phyloP scores from a whole-genome alignment of 805 yeast species.

The Komagataella phaffii region DNA sequence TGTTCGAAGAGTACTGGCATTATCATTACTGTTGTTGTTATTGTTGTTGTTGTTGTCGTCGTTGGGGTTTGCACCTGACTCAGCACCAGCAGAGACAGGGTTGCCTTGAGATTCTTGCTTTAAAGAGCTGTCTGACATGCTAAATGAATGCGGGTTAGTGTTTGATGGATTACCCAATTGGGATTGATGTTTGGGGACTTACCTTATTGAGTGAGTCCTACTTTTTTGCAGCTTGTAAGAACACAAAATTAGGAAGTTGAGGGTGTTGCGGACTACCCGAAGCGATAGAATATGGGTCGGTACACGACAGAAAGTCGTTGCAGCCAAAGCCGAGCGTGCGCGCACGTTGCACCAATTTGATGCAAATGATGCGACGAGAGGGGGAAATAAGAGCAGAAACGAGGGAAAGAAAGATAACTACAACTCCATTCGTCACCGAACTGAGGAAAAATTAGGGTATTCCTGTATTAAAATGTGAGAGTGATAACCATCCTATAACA shows the following conservation, averaged over 20 bases:
- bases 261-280: background rate
- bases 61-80: background rate
- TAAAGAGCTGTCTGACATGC: background rate
- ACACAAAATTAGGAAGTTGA: background rate
- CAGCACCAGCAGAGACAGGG: background rate
- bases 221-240: background rate
- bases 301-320: background rate
- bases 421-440: background rate
- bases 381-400: background rate
- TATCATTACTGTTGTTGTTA: background rate
- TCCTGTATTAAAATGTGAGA: background rate
- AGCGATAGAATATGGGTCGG: background rate
- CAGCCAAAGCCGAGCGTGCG: background rate
- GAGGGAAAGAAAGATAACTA: background rate
- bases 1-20: background rate
- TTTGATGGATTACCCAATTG: background rate
- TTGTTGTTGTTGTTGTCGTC: background rate
- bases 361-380: too few relatives aligned
- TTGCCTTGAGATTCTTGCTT: background rate
- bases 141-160: background rate
- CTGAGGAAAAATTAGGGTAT: background rate
- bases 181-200: background rate
- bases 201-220: background rate
- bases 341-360: background rate
- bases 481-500: background rate